Base-by-base conservation (phyloP, 2,329 filamentous ascomycete species). In the Pseudocercospora musae region DNA sequence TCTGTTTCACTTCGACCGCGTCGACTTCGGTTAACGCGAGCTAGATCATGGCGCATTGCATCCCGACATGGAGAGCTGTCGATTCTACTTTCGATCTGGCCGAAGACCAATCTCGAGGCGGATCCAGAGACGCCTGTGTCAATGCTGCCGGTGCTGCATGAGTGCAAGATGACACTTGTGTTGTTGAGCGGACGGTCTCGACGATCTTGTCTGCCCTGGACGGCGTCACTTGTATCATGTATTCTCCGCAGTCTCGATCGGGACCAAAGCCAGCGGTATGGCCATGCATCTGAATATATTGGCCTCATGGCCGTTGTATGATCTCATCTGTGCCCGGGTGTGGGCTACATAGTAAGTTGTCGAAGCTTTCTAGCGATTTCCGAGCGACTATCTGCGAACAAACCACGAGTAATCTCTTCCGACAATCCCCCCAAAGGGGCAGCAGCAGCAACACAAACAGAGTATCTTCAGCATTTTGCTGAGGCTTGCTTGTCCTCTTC, bases 131-230 rank as follows among this genome's bases (percentile, higher is more conserved):
- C 9, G 52, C 15, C 52, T 54, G 29, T 57, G 52, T 59, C 53
- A 25, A 60, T 25, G 49, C 23, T 59, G 42, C 27, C 56, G 58
- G 11, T 42, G 21, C 48, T 21, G 18, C 11, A 27, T 58, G 42
- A 20, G 23, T 54, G 11, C 46, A 58, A 54, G 60, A 62, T 52
- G 56, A 50, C 56, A 33, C 40, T 53, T 33, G n/a, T 33, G 42
- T 44, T 48, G 31, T 53, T 42, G 57, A 57, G 53, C 33, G 23
- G 11, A 13, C 53, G 44, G 57, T 33, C 46, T 63, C 57, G 57
- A 52, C n/a, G 52, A 63, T 63, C 52, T 33, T 20, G 57, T 40
- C 48, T 37, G 11, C 29, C 60, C 57, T 63, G 18, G 61, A 57
- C 52, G 46, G 48, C 33, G 4, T 52, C 10, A 25, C 7, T 52